Base-by-base conservation (phyloP, 176 grass and related monocot genomes). In the Lolium rigidum region DNA sequence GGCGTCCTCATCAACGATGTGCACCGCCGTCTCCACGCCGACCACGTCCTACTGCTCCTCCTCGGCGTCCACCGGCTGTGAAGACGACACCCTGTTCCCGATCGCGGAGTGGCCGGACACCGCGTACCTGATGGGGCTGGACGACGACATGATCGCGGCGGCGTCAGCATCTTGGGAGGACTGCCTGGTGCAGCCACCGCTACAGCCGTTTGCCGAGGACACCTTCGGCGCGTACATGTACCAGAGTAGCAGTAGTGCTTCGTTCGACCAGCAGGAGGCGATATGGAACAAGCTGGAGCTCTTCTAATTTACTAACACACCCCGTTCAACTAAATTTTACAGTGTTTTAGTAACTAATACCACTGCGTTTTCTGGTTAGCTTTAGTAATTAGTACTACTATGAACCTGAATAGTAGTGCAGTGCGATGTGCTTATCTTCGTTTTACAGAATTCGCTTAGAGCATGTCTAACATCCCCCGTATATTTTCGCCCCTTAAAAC, bases 241-340 rank as follows among this genome's bases (percentile, higher is more conserved):
- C 46, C 46, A 47, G 46, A 2, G 73, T 74, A 89, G 79, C 76
- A 74, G 84, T 18, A 76, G 65, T 76, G 28, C 10, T 2, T 78
- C 79, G 47, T 93, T 89, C 78, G 89, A 93, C 46, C 91, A 90
- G 60, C 88, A 92, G 78, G 56, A 65, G 62, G 62, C 62, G 2
- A 65, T 79, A 20, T 92, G 88, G 90, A 95, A 86, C 47, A 88
- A 89, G 62, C 80, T 89, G 24, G 82, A 92, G 70, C 92, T 96
- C 62, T 95, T 93, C 77, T 93, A 80, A 81, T 69, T 69, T 68
- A 73, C 24, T 72, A 58, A 62, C 56, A 31, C 66, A 78, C 58
- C 75, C 5, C 46, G 50, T 54, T 66, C 54, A 80, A 74, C 47
- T 47, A 56, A 48, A 80, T 43, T 26, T 56, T 56, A 56, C 54